These are phyloP conservation scores for Starmerella scarabaei DNA, from an alignment of 805 yeast genomes.

Conservation along the genomic window DNA sequence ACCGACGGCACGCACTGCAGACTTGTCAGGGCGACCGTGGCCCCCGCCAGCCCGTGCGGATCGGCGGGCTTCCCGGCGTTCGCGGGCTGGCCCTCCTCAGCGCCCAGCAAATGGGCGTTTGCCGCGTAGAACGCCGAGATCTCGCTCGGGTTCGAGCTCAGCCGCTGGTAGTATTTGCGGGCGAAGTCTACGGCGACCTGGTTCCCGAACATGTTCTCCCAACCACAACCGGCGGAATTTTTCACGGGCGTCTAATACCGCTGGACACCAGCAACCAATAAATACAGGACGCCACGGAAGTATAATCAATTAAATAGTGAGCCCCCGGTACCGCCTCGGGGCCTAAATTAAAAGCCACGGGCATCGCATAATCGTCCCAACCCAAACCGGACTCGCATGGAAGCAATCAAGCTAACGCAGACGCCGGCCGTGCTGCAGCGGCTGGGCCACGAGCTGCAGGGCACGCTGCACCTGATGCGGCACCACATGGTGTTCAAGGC, in stretches of 20 bases:
- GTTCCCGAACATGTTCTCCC: conserved; percentile 7
- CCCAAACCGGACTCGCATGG: too few species aligned
- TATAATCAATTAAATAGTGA: too few species aligned
- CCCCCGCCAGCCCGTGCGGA: conserved; percentile 25
- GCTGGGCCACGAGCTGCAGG: conserved; percentile 43
- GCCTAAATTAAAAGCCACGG: too few species aligned
- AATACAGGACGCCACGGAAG: background rate
- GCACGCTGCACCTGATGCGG: conserved; percentile 56
- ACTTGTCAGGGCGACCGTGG: conserved; percentile 29
- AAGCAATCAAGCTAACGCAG: conserved; percentile 23
- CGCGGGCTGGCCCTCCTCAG: conserved; percentile 28
- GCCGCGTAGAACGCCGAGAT: conserved; percentile 29
- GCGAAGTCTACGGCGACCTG: conserved; percentile 31
- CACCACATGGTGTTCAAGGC: conserved; percentile 57
- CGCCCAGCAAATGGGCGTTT: conserved; percentile 28
- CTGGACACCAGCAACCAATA: background rate
- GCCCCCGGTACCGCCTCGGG: too few species aligned
- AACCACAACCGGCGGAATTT: too few species aligned
- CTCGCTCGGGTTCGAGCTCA: conserved; percentile 25
- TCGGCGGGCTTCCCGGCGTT: conserved; percentile 21
- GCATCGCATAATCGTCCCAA: too few species aligned
- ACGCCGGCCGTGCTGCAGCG: conserved; percentile 37
- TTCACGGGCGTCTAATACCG: background rate
- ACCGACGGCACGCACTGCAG: conserved; percentile 28
- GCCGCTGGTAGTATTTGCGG: conserved; percentile 29